Percentiles rank a stretch among this genome's conserved stretches.
Evolutionary conservation across 208 protist genomes (phyloP).

Genomic region (Leishmania major): DNA sequence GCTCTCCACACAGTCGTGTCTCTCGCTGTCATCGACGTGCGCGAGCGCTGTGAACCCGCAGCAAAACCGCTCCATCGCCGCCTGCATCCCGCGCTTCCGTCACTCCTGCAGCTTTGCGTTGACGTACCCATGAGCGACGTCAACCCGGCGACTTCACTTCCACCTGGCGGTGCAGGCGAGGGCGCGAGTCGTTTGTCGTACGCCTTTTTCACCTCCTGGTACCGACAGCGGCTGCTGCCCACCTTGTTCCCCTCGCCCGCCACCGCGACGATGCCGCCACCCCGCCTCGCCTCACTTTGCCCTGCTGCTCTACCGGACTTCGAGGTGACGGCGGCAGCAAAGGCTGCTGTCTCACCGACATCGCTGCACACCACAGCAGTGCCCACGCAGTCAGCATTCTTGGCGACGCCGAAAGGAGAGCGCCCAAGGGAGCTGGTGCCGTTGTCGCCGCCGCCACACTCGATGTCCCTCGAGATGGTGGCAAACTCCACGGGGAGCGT

Average conservation of each 20-base stretch:
- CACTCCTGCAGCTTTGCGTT: background rate
- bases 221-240: slow-evolving; percentile 9
- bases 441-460: background rate
- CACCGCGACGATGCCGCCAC: background rate
- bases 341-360: background rate
- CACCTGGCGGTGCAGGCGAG: background rate
- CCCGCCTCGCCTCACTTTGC: background rate
- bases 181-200: slow-evolving; percentile 2
- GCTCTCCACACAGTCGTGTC: background rate
- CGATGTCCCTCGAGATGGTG: background rate
- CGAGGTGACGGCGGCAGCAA: background rate
- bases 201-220: slow-evolving; percentile 8
- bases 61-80: background rate
- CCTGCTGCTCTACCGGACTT: background rate
- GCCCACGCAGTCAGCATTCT: background rate
- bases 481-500: background rate
- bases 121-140: background rate
- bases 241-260: slow-evolving; percentile 9
- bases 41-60: background rate
- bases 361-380: background rate
- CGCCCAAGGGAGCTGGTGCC: too few relatives aligned
- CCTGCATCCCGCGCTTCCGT: background rate
- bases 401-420: background rate
- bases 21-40: background rate
- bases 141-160: background rate